Evolutionary conservation across 208 protist genomes (phyloP).

Genomic region (Acanthamoeba healyi): DNA sequence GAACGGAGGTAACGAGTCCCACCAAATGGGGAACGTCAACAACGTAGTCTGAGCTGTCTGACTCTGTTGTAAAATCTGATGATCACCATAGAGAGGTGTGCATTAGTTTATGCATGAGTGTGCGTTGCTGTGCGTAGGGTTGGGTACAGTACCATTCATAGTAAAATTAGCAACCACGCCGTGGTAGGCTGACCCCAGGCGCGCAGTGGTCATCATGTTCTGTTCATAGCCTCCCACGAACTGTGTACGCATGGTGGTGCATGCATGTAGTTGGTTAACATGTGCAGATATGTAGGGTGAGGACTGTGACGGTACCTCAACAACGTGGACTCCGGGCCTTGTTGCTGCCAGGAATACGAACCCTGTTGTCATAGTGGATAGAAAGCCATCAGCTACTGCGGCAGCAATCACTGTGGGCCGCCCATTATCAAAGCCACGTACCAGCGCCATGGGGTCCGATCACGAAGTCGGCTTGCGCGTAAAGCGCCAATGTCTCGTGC

Average conservation of each 20-base stretch:
- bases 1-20: not conserved
- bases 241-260: not conserved
- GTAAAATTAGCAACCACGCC: not conserved
- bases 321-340: not conserved
- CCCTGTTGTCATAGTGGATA: not conserved
- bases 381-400: not conserved
- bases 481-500: not conserved
- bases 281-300: no score
- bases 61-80: not conserved
- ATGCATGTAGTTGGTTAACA: no score
- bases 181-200: not conserved
- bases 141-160: not conserved
- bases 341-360: not conserved
- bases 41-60: not conserved
- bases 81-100: no score
- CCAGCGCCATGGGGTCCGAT: slow-evolving; percentile 15
- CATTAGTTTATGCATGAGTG: not conserved
- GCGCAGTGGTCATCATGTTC: slow-evolving; percentile 8
- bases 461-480: slow-evolving; percentile 11
- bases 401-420: not conserved
- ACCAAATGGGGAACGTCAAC: slow-evolving; percentile 3
- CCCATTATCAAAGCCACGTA: not conserved
- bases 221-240: not conserved
- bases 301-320: not conserved
- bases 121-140: not conserved